phyloP scores from a whole-genome alignment of 345 rosid species.

The Citrus trifoliata region DNA sequence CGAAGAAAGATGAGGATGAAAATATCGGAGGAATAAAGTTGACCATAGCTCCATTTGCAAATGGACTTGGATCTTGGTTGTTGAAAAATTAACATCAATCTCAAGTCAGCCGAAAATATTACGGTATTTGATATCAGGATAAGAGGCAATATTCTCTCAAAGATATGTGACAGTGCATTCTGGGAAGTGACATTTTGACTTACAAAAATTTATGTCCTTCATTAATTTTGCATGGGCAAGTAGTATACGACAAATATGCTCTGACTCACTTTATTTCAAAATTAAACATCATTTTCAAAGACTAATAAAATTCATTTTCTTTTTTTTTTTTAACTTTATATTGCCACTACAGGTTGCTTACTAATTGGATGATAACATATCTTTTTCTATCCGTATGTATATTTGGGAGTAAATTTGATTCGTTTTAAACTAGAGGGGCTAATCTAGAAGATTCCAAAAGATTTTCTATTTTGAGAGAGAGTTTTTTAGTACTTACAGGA shows the following conservation, averaged over 20 bases:
- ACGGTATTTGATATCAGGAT: neutral
- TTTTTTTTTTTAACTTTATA: too few relatives aligned
- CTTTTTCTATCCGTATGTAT: too few relatives aligned
- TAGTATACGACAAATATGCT: neutral
- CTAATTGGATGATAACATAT: too few relatives aligned
- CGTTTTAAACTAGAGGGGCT: too few relatives aligned
- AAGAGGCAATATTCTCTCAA: neutral
- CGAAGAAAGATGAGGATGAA: neutral
- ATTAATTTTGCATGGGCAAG: neutral
- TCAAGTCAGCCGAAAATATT: neutral
- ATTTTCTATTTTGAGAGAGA: too few relatives aligned
- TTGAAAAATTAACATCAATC: neutral
- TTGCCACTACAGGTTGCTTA: too few relatives aligned
- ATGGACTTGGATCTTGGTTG: neutral
- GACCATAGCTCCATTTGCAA: neutral
- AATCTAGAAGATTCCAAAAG: too few relatives aligned
- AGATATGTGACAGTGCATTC: neutral
- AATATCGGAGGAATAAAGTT: constrained; percentile 12
- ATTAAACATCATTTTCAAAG: neutral
- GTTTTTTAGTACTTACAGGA: too few relatives aligned
- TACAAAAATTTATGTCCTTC: neutral
- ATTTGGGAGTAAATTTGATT: too few relatives aligned
- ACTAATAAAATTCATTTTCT: too few relatives aligned
- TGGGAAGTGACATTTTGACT: neutral
- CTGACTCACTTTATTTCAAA: neutral